Evolutionary conservation across 495 filamentous ascomycete species (phyloP), one percentile per base, ranked within the genome.

Genomic region (Penicillium diatomitis): DNA sequence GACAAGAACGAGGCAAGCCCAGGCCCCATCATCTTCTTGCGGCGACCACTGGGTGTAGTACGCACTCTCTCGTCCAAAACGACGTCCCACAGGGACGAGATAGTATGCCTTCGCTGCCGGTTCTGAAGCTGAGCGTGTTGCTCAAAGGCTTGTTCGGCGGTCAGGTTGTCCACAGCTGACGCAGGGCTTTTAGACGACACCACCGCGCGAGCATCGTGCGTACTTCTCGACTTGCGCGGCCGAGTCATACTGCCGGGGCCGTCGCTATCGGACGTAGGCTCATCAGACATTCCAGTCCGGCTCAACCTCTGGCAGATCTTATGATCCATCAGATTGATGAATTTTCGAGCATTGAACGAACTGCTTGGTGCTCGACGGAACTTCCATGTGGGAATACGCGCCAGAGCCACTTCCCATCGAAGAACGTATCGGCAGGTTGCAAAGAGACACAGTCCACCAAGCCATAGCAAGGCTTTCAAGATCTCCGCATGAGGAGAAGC

Each of bases 301-400:
- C 69, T 73, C 41, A 76, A 46, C 35, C 61, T 67, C 56, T 70
- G 63, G 36, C 72, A 69, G n/a, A 78, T 48, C 40, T 65, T 63
- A 41, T 75, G 67, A 33, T 77, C 74, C 35, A 83, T 63, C 32
- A 68, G 56, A 51, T 75, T 71, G n/a, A 82, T 51, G 41, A 81
- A 67, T 8, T 67, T 66, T 39, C 73, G 74, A 11, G 65, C 68
- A 9, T 73, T 72, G 48, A 67, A 66, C 28, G 73, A 68, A 28
- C 67, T 53, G 8, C 65, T 67, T 0, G 71, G 70, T 8, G 75
- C 64, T 12, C 82, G 80, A 51, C 82, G 79, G 54, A 97, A 90
- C 33, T 90, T 85, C 88, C 91, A 96, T 51, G 78, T 87, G 2
- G 92, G 92, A 34, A 98, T 86, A 37, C 94, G 74, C 11, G 91